These are phyloP conservation scores for Chytriomyces sp. DNA, from an alignment of 192 early-diverging fungal species.

Conservation along the genomic window DNA sequence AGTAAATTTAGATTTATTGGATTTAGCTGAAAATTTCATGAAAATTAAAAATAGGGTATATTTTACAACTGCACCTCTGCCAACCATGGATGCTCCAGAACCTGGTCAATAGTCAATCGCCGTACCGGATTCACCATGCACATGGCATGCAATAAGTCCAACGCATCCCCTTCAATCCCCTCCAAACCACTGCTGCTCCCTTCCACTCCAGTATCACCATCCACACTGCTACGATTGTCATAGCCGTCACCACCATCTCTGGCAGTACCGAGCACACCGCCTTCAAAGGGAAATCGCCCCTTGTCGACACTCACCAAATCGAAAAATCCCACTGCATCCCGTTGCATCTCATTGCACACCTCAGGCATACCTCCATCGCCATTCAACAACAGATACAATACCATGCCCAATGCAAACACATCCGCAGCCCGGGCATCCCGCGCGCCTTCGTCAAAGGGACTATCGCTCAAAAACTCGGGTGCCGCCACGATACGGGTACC, in stretches of 20 bases:
- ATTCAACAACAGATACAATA: constrained; percentile 18
- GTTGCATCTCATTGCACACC: neutral
- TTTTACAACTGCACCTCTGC: too few relatives aligned
- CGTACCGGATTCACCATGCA: constrained; percentile 12
- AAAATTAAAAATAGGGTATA: too few relatives aligned
- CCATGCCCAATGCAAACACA: constrained; percentile 32
- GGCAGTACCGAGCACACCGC: too few relatives aligned
- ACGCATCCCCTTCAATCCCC: neutral
- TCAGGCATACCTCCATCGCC: constrained; percentile 2
- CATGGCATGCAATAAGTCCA: constrained; percentile 20
- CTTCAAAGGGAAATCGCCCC: neutral
- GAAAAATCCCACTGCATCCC: neutral
- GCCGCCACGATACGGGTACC: constrained; percentile 6
- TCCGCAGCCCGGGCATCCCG: constrained; percentile 20
- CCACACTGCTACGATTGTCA: too few relatives aligned
- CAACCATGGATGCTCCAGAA: constrained; percentile 18
- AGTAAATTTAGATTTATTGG: too few relatives aligned
- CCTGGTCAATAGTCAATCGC: neutral
- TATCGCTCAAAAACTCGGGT: constrained; percentile 10
- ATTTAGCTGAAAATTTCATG: too few relatives aligned
- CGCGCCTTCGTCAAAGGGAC: neutral
- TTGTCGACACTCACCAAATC: neutral
- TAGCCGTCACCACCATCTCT: too few relatives aligned
- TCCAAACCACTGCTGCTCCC: too few relatives aligned
- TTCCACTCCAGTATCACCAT: too few relatives aligned